Evolutionary conservation across 2,329 filamentous ascomycete species (phyloP), one percentile per base, ranked within the genome.

Genomic region (Neonectria punicea): DNA sequence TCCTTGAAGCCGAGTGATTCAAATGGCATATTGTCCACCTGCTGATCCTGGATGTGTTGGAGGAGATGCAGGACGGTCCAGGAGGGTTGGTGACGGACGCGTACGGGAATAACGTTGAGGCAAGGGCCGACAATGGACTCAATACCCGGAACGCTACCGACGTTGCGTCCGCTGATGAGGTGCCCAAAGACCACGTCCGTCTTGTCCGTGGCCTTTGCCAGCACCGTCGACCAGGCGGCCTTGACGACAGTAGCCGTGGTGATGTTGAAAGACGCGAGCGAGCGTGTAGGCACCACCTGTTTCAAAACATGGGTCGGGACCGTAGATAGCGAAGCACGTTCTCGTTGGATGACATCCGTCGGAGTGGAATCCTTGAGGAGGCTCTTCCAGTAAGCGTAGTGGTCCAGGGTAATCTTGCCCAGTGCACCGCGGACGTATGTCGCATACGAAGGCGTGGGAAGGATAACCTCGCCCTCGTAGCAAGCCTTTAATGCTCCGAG

Each of bases 141-240:
- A 2, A 70, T 67, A 2, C 66, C 53, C 0, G 43, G 60, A 18
- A 70, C 18, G 5, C 22, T 53, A 1, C 11, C 43, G 5, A 34
- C 8, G 5, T 70, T 69, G 13, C 68, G 63, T 4, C 68, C 68
- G 41, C 60, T 70, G 11, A 70, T 70, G 2, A 70, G 53, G 9
- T 70, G 60, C 1, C 68, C 68, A 34, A 70, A 70, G 3, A 69
- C 58, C 5, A 70, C 16, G 18, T 70, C 82, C 1, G 70, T 64
- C 22, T 71, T 75, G n/a, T 75, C 73, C 0, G 81, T 76, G 25
- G 77, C 59, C 9, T 77, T 75, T 4, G 80, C 78, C 5, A 84
- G 70, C 11, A 80, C 78, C 2, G 74, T 68, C 1, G 82, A 77
- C 82, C 82, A 84, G 1, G 82, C 81, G n/a, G 80, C 80, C 60